Percentiles rank a stretch among this genome's conserved stretches.
These are phyloP conservation scores for Letharia columbiana DNA, from an alignment of 495 filamentous ascomycete genomes.

Conservation along the genomic window DNA sequence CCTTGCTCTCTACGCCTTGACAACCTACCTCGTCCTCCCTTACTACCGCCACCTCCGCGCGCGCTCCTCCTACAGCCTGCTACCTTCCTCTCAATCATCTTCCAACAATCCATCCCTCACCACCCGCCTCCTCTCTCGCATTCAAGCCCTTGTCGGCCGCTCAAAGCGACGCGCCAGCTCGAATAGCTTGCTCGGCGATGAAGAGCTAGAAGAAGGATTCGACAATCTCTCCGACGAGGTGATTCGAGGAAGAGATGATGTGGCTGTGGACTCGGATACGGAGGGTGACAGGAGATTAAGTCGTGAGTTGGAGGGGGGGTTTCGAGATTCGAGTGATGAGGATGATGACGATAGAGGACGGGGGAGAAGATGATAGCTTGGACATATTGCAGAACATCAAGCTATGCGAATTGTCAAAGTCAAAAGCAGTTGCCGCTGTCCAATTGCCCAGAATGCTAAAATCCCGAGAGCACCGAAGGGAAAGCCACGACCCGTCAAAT, in stretches of 20 bases:
- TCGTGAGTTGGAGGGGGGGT: slow-evolving; percentile 75
- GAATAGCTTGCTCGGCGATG: slow-evolving; percentile 24
- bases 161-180: slow-evolving; percentile 17
- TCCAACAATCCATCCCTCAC: slow-evolving; percentile 16
- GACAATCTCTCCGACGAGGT: slow-evolving; percentile 48
- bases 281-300: slow-evolving; percentile 53
- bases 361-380: background rate
- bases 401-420: background rate
- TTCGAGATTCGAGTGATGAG: slow-evolving; percentile 47
- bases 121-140: slow-evolving; percentile 11
- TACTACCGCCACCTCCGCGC: slow-evolving; percentile 66
- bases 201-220: slow-evolving; percentile 25
- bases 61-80: slow-evolving; percentile 51
- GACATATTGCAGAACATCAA: background rate
- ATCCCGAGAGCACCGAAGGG: background rate
- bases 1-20: slow-evolving; percentile 60
- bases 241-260: slow-evolving; percentile 45
- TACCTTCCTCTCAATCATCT: slow-evolving; percentile 24
- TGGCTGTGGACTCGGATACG: slow-evolving; percentile 39
- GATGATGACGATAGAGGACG: slow-evolving; percentile 20
- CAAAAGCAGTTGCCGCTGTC: background rate
- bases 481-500: background rate
- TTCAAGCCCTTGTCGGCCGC: slow-evolving; percentile 11
- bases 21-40: slow-evolving; percentile 63
- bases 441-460: background rate